Percentiles rank a stretch among this genome's conserved stretches.
phyloP scores from a whole-genome alignment of 106 monocot genomes.

The Triglochin maritima region DNA sequence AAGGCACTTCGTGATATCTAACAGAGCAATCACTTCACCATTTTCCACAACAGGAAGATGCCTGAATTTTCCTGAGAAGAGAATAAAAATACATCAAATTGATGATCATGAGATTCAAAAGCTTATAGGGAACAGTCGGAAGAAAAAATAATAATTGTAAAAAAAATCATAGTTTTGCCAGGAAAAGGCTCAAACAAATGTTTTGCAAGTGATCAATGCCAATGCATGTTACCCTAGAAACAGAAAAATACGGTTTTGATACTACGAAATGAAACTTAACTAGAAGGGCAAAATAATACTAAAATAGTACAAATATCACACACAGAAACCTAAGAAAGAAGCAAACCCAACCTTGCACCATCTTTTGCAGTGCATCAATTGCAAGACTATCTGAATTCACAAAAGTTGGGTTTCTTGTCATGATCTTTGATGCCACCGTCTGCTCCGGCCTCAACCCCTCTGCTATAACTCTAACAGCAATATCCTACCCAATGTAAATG shows the following conservation, averaged over 20 bases:
- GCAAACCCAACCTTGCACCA: slow-evolving; percentile 73
- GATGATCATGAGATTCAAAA: neutral
- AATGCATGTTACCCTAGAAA: no score
- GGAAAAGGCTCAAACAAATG: no score
- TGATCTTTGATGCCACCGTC: slow-evolving; percentile 73
- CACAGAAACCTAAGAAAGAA: neutral
- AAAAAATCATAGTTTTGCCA: no score
- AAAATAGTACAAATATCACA: no score
- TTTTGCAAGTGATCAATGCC: no score
- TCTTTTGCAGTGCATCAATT: slow-evolving; percentile 90
- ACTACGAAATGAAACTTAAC: no score
- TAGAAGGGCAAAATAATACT: neutral
- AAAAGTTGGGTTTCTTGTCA: slow-evolving; percentile 83
- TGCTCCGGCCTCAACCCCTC: slow-evolving; percentile 81
- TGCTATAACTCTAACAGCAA: slow-evolving; percentile 78
- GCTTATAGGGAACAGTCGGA: neutral
- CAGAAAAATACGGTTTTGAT: no score
- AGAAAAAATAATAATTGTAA: neutral
- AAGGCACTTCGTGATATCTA: slow-evolving; percentile 89
- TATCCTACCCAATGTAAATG: slow-evolving; percentile 39
- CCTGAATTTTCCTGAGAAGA: slow-evolving; percentile 91
- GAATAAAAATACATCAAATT: no score
- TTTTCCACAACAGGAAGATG: slow-evolving; percentile 97
- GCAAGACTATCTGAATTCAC: slow-evolving; percentile 70
- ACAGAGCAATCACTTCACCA: slow-evolving; percentile 88